phyloP scores from a whole-genome alignment of 495 filamentous ascomycete genomes.

The Penicillium cinerascens region DNA sequence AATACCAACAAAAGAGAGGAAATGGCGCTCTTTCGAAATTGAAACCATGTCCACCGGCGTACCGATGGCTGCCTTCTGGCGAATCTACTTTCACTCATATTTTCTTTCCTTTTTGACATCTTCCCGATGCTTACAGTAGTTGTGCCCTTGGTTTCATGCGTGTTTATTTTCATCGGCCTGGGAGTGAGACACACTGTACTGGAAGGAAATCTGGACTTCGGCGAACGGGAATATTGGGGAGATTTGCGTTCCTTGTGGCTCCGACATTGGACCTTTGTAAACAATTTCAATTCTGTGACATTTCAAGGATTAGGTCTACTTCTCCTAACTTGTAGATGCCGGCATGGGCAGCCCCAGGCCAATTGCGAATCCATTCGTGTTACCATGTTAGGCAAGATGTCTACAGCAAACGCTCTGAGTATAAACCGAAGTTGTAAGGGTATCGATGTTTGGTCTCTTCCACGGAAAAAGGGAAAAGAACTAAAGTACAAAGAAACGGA shows the following conservation, averaged over 20 bases:
- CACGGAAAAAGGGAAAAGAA: conserved; percentile 12
- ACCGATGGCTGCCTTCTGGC: not conserved
- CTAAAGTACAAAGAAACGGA: conserved; percentile 30
- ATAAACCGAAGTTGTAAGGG: conserved; percentile 35
- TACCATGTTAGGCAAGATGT: not conserved
- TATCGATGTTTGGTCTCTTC: conserved; percentile 42
- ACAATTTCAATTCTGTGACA: conserved; percentile 11
- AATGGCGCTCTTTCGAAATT: conserved; percentile 1
- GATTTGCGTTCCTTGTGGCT: conserved; percentile 18
- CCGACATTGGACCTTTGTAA: conserved; percentile 10
- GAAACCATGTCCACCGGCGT: conserved; percentile 1
- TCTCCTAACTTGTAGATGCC: not conserved
- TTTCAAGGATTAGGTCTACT: not conserved
- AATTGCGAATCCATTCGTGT: not conserved
- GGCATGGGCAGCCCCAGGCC: not conserved
- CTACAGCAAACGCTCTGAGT: not conserved
- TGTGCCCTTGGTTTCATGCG: conserved; percentile 1
- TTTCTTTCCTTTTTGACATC: not conserved
- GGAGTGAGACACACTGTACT: not conserved
- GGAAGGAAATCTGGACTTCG: conserved; percentile 1
- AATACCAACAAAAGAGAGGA: conserved; percentile 16
- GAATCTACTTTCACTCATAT: not conserved
- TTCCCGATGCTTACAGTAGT: not conserved
- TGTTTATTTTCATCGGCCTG: not conserved
- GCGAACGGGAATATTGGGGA: conserved; percentile 11